Evolutionary conservation across 768 basidiomycete species (phyloP).

Genomic region (Xerocomellus dryophilus): DNA sequence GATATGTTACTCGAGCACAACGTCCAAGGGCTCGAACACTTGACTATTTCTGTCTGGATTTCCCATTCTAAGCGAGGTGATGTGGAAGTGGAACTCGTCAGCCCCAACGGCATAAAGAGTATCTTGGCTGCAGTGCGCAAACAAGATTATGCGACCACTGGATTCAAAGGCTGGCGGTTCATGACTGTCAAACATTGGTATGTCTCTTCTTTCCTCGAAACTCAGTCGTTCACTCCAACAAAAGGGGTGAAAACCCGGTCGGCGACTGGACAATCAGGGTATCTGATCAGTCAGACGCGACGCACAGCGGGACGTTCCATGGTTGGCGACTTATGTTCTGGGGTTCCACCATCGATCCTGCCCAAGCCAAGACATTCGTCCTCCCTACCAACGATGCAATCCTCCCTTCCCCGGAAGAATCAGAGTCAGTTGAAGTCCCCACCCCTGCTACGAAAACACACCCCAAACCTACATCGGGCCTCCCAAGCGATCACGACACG

Average conservation of each 20-base stretch:
- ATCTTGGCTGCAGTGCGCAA: slow-evolving; percentile 72
- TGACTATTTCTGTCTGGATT: slow-evolving; percentile 92
- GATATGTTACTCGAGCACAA: slow-evolving; percentile 70
- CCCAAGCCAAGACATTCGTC: slow-evolving; percentile 59
- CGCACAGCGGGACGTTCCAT: slow-evolving; percentile 65
- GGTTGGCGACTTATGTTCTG: slow-evolving; percentile 93
- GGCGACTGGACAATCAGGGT: slow-evolving; percentile 91
- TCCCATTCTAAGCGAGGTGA: slow-evolving; percentile 84
- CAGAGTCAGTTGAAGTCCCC: slow-evolving; percentile 39
- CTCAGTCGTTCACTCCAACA: slow-evolving; percentile 12
- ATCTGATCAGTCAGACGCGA: slow-evolving; percentile 67
- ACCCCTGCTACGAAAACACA: slow-evolving; percentile 56
- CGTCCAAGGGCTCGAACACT: slow-evolving; percentile 85
- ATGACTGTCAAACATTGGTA: slow-evolving; percentile 99
- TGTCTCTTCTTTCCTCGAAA: slow-evolving; percentile 9
- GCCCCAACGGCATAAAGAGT: slow-evolving; percentile 83
- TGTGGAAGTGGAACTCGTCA: slow-evolving; percentile 85
- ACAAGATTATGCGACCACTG: slow-evolving; percentile 60
- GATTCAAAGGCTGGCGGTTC: slow-evolving; percentile 96
- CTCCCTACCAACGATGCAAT: slow-evolving; percentile 52
- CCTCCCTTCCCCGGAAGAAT: slow-evolving; percentile 46
- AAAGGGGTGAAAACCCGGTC: slow-evolving; percentile 88
- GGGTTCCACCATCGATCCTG: slow-evolving; percentile 80
- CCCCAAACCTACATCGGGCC: slow-evolving; percentile 81
- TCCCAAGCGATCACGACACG: slow-evolving; percentile 82